These are phyloP conservation scores for Sparassis latifolia DNA, from an alignment of 1,284 basidiomycete genomes.

Conservation along the genomic window DNA sequence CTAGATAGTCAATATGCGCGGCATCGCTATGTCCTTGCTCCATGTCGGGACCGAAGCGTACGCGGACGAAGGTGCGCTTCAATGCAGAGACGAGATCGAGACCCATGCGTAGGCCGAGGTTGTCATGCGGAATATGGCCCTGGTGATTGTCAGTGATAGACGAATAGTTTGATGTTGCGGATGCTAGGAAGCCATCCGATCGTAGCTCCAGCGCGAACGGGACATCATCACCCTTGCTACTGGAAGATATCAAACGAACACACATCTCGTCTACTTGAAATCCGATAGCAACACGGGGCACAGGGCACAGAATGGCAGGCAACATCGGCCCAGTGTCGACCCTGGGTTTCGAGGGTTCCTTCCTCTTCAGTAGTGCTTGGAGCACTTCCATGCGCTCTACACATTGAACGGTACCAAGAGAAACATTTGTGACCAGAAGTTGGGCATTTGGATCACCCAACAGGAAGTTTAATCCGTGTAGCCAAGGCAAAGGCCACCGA, in stretches of 20 bases:
- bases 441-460: slow-evolving; percentile 55
- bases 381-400: slow-evolving; percentile 49
- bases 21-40: slow-evolving; percentile 8
- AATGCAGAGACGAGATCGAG: slow-evolving; percentile 14
- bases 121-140: slow-evolving; percentile 15
- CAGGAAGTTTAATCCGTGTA: slow-evolving; percentile 42
- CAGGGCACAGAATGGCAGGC: slow-evolving; percentile 27
- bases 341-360: slow-evolving; percentile 17
- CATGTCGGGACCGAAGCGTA: slow-evolving; percentile 17
- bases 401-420: slow-evolving; percentile 41
- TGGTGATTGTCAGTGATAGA: slow-evolving; percentile 15
- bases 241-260: slow-evolving; percentile 40
- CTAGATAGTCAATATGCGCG: slow-evolving; percentile 11
- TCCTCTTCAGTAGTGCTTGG: slow-evolving; percentile 30
- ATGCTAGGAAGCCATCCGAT: slow-evolving; percentile 18
- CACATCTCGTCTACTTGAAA: slow-evolving; percentile 42
- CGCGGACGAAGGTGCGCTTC: slow-evolving; percentile 20
- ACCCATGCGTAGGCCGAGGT: slow-evolving; percentile 19
- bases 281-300: slow-evolving; percentile 49
- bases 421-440: slow-evolving; percentile 43
- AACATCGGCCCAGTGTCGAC: slow-evolving; percentile 18
- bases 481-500: slow-evolving; percentile 55
- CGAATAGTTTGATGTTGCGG: slow-evolving; percentile 17
- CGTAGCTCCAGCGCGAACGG: slow-evolving; percentile 42
- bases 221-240: slow-evolving; percentile 28